Percentiles rank a stretch among this genome's conserved stretches.
These are phyloP conservation scores for Vickermania ingenoplastis DNA, from an alignment of 208 protist species.

Conservation along the genomic window DNA sequence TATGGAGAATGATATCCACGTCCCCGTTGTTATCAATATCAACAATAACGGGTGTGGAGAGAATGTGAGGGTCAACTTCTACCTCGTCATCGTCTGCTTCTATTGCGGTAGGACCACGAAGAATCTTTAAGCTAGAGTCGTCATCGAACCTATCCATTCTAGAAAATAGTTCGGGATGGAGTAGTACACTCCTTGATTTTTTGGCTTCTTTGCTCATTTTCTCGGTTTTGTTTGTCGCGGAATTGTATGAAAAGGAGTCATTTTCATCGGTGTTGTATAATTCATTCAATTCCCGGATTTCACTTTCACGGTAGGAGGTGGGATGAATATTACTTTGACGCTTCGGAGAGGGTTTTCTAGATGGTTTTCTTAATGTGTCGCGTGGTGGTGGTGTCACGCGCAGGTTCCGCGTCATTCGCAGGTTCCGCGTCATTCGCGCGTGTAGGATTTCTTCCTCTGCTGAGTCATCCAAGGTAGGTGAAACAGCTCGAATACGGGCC, in stretches of 20 bases:
- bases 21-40: conserved; percentile 82
- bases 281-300: conserved; percentile 10
- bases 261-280: conserved; percentile 6
- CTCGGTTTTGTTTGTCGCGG: conserved; percentile 27
- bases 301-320: not conserved
- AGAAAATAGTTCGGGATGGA: conserved; percentile 57
- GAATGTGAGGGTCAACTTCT: conserved; percentile 78
- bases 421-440: not conserved
- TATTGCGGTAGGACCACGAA: conserved; percentile 14
- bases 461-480: not conserved
- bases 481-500: not conserved
- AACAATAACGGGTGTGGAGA: conserved; percentile 75
- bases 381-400: not conserved
- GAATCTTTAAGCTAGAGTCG: conserved; percentile 23
- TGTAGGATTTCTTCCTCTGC: conserved; percentile 11
- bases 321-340: not conserved
- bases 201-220: conserved; percentile 61
- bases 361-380: no score
- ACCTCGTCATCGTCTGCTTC: conserved; percentile 46
- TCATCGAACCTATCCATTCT: conserved; percentile 20
- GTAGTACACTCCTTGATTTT: conserved; percentile 60
- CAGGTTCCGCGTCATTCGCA: not conserved
- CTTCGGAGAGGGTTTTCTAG: not conserved
- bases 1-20: conserved; percentile 79
- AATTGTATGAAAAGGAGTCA: conserved; percentile 2